Conservation (phyloP, 78 protist genomes). For the Dictyostelium citrinum region DNA sequence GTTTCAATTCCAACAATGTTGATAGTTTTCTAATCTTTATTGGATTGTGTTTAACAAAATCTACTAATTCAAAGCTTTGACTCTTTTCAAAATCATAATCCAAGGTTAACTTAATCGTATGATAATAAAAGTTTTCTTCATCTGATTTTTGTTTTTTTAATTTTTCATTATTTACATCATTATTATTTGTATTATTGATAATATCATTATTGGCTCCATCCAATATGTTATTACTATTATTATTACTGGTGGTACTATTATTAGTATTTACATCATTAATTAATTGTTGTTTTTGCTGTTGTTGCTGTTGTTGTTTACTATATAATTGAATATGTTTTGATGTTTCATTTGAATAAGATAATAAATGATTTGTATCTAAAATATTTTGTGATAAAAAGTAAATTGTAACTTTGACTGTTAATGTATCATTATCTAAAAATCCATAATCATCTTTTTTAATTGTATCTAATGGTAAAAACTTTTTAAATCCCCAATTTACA, state of each 20-base stretch:
- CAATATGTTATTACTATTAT: not conserved
- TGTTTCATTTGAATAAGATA: slow-evolving; percentile 49
- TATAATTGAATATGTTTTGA: slow-evolving; percentile 69
- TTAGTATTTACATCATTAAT: not conserved
- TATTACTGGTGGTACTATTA: not conserved
- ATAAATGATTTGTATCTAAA: slow-evolving; percentile 62
- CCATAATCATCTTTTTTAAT: slow-evolving; percentile 35
- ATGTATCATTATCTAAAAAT: slow-evolving; percentile 54
- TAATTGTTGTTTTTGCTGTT: not conserved
- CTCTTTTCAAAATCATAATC: slow-evolving; percentile 67
- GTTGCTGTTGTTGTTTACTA: slow-evolving; percentile 2
- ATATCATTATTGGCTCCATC: not conserved
- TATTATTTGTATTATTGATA: not conserved
- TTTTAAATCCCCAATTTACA: slow-evolving; percentile 76
- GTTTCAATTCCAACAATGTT: slow-evolving; percentile 52
- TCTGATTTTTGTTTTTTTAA: slow-evolving; percentile 58
- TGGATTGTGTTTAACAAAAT: slow-evolving; percentile 41
- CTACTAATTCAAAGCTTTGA: slow-evolving; percentile 39
- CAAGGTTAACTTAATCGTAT: slow-evolving; percentile 64
- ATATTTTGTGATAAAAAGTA: slow-evolving; percentile 53
- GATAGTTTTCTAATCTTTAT: slow-evolving; percentile 58
- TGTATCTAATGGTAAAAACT: slow-evolving; percentile 48
- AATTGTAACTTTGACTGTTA: slow-evolving; percentile 62
- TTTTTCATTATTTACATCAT: slow-evolving; percentile 1
- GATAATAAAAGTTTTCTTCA: slow-evolving; percentile 66